Evolutionary conservation across 148 eudicot species (phyloP).

Genomic region (Gaultheria prostrata): DNA sequence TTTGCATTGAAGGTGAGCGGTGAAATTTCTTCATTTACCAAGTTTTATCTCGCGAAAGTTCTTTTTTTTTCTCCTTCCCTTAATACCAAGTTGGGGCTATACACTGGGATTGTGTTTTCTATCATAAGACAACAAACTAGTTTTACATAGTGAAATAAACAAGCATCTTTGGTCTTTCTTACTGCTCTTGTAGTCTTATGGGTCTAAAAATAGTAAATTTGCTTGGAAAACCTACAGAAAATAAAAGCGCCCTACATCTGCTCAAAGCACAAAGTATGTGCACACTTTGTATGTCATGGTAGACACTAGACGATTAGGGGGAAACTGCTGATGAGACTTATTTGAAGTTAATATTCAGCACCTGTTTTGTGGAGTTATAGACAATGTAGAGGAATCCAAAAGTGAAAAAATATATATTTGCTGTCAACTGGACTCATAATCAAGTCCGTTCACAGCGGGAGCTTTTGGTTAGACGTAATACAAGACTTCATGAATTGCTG

Average conservation of each 20-base stretch:
- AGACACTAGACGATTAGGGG: too few species aligned
- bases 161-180: neutral
- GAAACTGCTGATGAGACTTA: neutral
- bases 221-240: neutral
- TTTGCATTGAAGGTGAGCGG: constrained; percentile 52
- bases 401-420: neutral
- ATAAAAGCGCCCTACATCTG: neutral
- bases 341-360: neutral
- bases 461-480: neutral
- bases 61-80: neutral
- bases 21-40: neutral
- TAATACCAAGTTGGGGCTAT: neutral
- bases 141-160: neutral
- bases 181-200: neutral
- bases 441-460: neutral
- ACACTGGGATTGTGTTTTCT: neutral
- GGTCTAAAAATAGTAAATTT: neutral
- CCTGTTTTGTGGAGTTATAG: neutral
- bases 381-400: neutral
- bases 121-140: neutral
- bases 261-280: neutral
- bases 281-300: neutral
- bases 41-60: neutral
- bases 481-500: neutral
- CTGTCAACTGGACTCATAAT: neutral